Conservation (phyloP, 2,329 filamentous ascomycete genomes). For the Arthrinium puccinioides region DNA sequence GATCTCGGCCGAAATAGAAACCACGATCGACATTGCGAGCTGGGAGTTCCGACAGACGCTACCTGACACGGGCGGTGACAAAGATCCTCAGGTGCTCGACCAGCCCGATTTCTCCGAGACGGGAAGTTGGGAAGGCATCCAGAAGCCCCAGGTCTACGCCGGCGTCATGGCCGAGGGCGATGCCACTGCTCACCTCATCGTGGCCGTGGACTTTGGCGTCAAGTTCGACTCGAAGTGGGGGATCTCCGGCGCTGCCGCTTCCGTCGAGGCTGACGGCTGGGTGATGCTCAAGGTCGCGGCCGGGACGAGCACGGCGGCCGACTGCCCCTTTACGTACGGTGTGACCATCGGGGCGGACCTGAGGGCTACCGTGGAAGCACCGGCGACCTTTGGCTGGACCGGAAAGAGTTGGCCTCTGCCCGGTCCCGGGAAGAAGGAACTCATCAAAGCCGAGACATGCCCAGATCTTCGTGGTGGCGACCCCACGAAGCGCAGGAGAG, state of each 20-base stretch:
- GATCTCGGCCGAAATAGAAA: conserved; percentile 13
- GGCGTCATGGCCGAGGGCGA: conserved; percentile 10
- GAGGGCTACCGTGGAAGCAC: background rate
- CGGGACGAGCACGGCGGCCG: background rate
- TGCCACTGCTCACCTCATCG: conserved; percentile 3
- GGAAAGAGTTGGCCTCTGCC: background rate
- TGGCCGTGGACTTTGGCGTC: background rate
- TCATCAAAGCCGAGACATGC: background rate
- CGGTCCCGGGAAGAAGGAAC: background rate
- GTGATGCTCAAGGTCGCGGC: background rate
- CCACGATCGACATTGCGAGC: conserved; percentile 17
- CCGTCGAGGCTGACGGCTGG: background rate
- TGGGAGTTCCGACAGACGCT: conserved; percentile 13
- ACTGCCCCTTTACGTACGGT: background rate
- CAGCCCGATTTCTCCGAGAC: conserved; percentile 7
- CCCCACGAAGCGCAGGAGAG: background rate
- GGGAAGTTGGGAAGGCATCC: conserved; percentile 7
- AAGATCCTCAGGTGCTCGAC: conserved; percentile 6
- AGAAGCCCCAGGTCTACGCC: conserved; percentile 13
- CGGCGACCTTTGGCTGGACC: background rate
- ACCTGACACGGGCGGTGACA: conserved; percentile 2
- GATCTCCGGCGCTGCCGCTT: background rate
- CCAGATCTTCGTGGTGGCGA: background rate
- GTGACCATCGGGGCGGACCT: background rate
- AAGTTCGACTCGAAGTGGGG: background rate